Evolutionary conservation across 2,329 filamentous ascomycete genomes (phyloP).

Genomic region (Cryphonectria naterciae): DNA sequence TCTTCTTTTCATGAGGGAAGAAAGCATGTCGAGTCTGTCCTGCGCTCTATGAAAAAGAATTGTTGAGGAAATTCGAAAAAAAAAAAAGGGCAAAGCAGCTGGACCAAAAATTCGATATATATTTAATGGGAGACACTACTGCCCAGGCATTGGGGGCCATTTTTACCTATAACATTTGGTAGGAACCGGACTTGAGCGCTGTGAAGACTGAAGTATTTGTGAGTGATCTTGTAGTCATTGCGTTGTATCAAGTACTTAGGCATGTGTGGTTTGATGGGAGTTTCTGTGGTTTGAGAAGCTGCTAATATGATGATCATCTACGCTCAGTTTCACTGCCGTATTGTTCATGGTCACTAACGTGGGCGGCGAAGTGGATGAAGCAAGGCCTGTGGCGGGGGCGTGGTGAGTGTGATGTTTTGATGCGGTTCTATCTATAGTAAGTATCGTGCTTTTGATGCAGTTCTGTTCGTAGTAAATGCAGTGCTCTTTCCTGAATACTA

Average conservation of each 20-base stretch:
- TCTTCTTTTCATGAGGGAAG: constrained; percentile 4
- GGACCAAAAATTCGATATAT: constrained; percentile 12
- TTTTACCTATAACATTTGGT: background rate
- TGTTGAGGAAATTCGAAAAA: constrained; percentile 9
- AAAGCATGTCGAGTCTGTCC: constrained; percentile 15
- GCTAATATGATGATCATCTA: background rate
- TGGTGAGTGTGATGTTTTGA: too few species aligned
- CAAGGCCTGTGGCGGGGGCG: background rate
- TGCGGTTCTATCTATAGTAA: background rate
- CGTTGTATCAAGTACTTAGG: background rate
- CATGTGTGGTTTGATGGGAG: background rate
- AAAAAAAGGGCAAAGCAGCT: background rate
- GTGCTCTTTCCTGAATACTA: too few species aligned
- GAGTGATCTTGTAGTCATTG: background rate
- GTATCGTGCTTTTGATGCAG: too few species aligned
- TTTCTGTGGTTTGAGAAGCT: background rate
- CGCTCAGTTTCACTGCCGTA: background rate
- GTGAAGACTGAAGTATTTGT: background rate
- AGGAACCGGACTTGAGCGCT: background rate
- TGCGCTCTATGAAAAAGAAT: constrained; percentile 1
- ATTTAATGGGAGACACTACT: constrained; percentile 14
- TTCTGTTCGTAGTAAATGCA: background rate
- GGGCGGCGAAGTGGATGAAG: background rate
- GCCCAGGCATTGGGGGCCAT: constrained; percentile 1
- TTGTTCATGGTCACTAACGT: background rate